Base-by-base conservation (phyloP, 768 basidiomycete genomes). In the Nidularia pulvinata region DNA sequence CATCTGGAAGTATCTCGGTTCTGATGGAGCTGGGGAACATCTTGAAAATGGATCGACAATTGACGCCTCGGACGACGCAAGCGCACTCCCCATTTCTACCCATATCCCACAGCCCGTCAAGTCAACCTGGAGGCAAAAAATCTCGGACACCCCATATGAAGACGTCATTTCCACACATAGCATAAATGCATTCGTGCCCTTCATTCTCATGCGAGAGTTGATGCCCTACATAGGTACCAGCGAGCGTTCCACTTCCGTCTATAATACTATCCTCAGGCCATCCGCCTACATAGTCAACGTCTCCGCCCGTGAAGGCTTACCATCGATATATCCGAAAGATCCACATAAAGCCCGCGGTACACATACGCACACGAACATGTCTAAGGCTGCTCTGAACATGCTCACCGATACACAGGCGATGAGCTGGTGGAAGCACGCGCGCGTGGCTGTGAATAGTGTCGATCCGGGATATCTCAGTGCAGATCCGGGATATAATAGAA, bases 401-500 rank as follows among this genome's bases (percentile, higher is more conserved):
- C 60, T 71, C 22, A 68, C 70, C 3, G 68, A 72, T 51, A 74
- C 70, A 1, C 63, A 72, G 53, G 70, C 69, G 2, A 55, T 52
- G 10, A 47, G 62, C 42, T 63, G 67, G 44, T 71, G 68, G 69
- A 55, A 64, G 48, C 52, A 46, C 22, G 56, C 62, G 39, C 61
- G 62, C 13, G 64, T 73, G 2, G 65, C 65, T 6, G 66, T 72
- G 30, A 72, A 71, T 50, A 61, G 62, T 0, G 71, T 73, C 14
- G 69, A 74, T 56, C 71, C 69, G 14, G 71, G 68, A 7, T 74
- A 71, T 48, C 60, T 71, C 64, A 73, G 71, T 57, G 69, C 69
- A 33, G 71, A 69, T 49, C 66, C 68, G 6, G 59, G 64, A 47
- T 69, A 25, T 4, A 25, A 25, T 25, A 25, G 25, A 25, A 25